Evolutionary conservation across 1,139 yeast species (phyloP).

Genomic region (Debaryomyces udenii): DNA sequence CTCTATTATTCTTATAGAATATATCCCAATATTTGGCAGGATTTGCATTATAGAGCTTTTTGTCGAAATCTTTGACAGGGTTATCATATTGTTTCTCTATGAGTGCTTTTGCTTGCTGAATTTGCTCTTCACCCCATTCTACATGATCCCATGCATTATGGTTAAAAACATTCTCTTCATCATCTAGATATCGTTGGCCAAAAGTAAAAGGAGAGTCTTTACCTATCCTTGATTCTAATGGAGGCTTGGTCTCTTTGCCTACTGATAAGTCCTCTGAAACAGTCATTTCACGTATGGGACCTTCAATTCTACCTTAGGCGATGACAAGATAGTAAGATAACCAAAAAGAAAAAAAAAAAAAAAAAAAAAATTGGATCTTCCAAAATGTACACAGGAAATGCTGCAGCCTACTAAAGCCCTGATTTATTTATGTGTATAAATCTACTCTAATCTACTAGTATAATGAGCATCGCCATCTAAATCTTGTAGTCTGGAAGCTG

Average conservation of each 20-base stretch:
- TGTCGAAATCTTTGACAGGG: conserved; percentile 88
- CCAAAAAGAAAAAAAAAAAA: conserved; percentile 3
- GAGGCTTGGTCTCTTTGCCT: conserved; percentile 26
- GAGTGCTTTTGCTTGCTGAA: conserved; percentile 70
- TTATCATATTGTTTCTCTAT: conserved; percentile 73
- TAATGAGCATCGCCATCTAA: conserved; percentile 46
- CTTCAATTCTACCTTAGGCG: background rate
- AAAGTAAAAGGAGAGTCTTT: conserved; percentile 90
- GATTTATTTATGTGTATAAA: background rate
- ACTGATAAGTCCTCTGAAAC: background rate
- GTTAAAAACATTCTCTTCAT: conserved; percentile 81
- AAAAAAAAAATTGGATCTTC: conserved; percentile 3
- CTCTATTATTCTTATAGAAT: conserved; percentile 86
- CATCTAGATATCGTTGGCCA: conserved; percentile 78
- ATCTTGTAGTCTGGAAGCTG: conserved; percentile 59
- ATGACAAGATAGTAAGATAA: background rate
- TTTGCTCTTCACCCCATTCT: conserved; percentile 95
- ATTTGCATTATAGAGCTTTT: conserved; percentile 71
- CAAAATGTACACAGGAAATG: conserved; percentile 3
- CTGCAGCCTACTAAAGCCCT: background rate
- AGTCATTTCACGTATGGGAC: background rate
- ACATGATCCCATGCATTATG: conserved; percentile 99
- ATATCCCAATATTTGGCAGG: conserved; percentile 97
- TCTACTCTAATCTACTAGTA: conserved; percentile 17
- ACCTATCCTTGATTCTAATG: conserved; percentile 63